Percentiles rank a stretch among this genome's conserved stretches.
Conservation (phyloP, 768 basidiomycete genomes). For the Lentinus brumalis region DNA sequence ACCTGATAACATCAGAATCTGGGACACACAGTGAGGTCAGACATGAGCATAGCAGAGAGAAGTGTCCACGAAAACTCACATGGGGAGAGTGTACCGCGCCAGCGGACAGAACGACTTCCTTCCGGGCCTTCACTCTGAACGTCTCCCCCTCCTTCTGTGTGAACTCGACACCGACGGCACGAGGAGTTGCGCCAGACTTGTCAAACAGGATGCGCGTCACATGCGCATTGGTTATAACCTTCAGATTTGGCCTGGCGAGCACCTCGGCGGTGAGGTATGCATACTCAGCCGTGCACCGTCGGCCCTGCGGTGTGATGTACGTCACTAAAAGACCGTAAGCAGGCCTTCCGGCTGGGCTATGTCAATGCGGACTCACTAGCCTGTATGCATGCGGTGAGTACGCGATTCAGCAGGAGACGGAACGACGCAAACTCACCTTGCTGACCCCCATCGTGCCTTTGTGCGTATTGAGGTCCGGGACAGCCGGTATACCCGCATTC, state of each 20-base stretch:
- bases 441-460: slow-evolving; percentile 61
- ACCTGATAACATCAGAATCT: slow-evolving; percentile 75
- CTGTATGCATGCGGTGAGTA: slow-evolving; percentile 12
- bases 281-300: slow-evolving; percentile 62
- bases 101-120: slow-evolving; percentile 62
- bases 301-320: slow-evolving; percentile 53
- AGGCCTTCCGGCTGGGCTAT: not conserved
- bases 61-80: slow-evolving; percentile 26
- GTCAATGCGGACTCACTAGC: slow-evolving; percentile 26
- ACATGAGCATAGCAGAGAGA: not conserved
- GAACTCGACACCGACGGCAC: slow-evolving; percentile 67
- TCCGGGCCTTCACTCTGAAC: slow-evolving; percentile 51
- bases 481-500: slow-evolving; percentile 52
- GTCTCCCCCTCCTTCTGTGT: slow-evolving; percentile 39
- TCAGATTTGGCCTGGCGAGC: slow-evolving; percentile 64
- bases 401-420: not conserved
- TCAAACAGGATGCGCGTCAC: slow-evolving; percentile 64
- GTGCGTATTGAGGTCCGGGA: slow-evolving; percentile 57
- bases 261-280: slow-evolving; percentile 71
- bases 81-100: slow-evolving; percentile 68
- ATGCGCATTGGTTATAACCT: slow-evolving; percentile 54
- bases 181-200: slow-evolving; percentile 33
- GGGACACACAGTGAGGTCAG: slow-evolving; percentile 4
- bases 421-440: slow-evolving; percentile 43
- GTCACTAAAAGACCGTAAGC: slow-evolving; percentile 51